phyloP scores from a whole-genome alignment of 2,329 filamentous ascomycete species.

The Mycogone perniciosa region DNA sequence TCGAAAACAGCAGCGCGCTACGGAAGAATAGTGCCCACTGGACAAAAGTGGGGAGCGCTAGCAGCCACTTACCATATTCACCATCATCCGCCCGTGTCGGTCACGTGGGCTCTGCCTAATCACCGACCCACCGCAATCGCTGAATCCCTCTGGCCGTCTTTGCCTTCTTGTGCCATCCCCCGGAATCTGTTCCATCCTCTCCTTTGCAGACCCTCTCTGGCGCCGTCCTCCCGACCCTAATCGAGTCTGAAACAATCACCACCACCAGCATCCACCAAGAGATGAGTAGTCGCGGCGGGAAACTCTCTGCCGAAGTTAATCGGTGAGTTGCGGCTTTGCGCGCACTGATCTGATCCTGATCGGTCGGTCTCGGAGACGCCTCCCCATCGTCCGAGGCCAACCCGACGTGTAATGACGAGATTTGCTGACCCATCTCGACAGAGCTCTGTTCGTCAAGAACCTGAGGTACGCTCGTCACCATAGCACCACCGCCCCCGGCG shows the following conservation, averaged over 20 bases:
- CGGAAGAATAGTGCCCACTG: no score
- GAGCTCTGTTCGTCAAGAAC: constrained; percentile 99
- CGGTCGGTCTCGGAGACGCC: constrained; percentile 7
- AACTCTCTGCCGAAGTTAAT: constrained; percentile 99
- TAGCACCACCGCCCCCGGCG: background rate
- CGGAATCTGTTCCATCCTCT: constrained; percentile 18
- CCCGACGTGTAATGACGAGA: background rate
- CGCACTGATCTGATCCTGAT: constrained; percentile 11
- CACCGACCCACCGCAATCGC: constrained; percentile 12
- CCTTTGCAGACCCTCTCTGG: constrained; percentile 9
- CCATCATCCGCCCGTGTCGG: background rate
- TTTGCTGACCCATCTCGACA: constrained; percentile 37
- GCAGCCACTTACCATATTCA: background rate
- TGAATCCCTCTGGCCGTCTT: constrained; percentile 12
- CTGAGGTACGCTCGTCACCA: constrained; percentile 59
- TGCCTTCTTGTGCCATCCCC: constrained; percentile 21
- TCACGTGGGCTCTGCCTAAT: constrained; percentile 11
- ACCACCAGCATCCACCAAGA: constrained; percentile 48
- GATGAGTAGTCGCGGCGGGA: constrained; percentile 95
- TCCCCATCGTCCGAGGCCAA: constrained; percentile 16
- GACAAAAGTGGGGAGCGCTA: background rate
- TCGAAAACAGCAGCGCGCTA: background rate
- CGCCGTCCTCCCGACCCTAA: constrained; percentile 17
- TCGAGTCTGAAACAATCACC: constrained; percentile 26
- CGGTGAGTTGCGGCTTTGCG: constrained; percentile 47